Base-by-base conservation (phyloP, 331 rosid species). In the Telfairia occidentalis region DNA sequence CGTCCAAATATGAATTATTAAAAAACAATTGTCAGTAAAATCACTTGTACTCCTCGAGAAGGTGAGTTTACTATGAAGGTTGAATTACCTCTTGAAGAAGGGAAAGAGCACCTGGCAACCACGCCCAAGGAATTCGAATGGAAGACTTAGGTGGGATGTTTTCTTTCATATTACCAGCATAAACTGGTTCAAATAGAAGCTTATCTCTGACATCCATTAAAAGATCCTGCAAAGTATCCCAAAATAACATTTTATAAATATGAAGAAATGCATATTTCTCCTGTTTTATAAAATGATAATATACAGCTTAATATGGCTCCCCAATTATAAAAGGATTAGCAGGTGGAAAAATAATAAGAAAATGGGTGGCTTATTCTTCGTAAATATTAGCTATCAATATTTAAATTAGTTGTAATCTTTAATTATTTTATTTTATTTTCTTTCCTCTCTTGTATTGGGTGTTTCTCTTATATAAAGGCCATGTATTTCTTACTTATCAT, bases 131-230 rank as follows among this genome's bases (percentile, higher is more conserved):
- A 35, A 95, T 82, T 79, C 81, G 89, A 77, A 95, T 81, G 35
- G 96, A 81, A 58, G 93, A 83, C 84, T 90, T 90, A 38, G 99
- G 99, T 34, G 90, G 91, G 57, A 95, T 87, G 78, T 85, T 92
- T 82, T 89, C 97, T 82, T 77, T 92, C 74, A 82, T 60, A 78
- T 87, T 83, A 67, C 99, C 97, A 75, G 96, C 97, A 89, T 90
- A 95, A 78, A 86, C 93, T 67, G 92, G 90, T 82, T 95, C 99
- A 71, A 95, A 95, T 76, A 95, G 99, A 84, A 95, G 96, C 85
- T 92, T 95, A 81, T 95, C 99, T 78, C 97, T 86, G 77, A 90
- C 90, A 78, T 95, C 99, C 96, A 87, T 85, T 43, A 95, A 82
- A 77, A 95, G 96, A 76, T 86, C 92, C 97, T 95, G 80, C 57